A percentile compares a stretch with the other conserved stretches of the same genome.
Conservation (phyloP, 169 alveolate genomes). For the Cyclospora cayetanensis region DNA sequence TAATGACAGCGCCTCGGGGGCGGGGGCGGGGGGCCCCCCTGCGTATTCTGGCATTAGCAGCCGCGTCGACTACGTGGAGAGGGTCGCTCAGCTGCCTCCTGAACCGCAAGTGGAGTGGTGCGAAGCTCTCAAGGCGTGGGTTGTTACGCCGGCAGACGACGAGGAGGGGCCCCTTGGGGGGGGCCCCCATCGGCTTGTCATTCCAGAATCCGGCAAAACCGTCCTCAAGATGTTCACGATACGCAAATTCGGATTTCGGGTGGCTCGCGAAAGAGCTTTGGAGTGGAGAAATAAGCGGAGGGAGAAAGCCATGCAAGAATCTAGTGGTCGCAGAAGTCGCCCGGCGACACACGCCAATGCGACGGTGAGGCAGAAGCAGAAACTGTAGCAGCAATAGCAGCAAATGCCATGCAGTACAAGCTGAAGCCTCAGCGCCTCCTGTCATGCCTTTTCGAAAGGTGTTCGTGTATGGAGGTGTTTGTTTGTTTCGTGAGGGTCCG, state of each 20-base stretch:
- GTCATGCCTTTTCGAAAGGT: neutral
- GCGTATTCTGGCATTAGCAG: neutral
- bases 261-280: slow-evolving; percentile 56
- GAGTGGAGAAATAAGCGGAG: slow-evolving; percentile 62
- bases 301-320: neutral
- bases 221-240: slow-evolving; percentile 57
- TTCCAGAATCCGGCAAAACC: neutral
- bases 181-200: neutral
- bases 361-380: neutral
- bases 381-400: slow-evolving; percentile 1
- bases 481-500: neutral
- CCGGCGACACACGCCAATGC: neutral
- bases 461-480: neutral
- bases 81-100: slow-evolving; percentile 57
- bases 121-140: slow-evolving; percentile 62
- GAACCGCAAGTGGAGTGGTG: slow-evolving; percentile 56
- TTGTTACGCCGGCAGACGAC: slow-evolving; percentile 17
- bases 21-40: neutral
- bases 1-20: neutral
- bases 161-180: neutral
- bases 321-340: neutral
- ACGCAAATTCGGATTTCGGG: slow-evolving; percentile 61
- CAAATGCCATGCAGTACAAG: neutral
- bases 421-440: neutral
- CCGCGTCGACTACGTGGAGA: slow-evolving; percentile 56